Conservation (phyloP, 257 asterid genomes). For the Hygrophila difformis region DNA sequence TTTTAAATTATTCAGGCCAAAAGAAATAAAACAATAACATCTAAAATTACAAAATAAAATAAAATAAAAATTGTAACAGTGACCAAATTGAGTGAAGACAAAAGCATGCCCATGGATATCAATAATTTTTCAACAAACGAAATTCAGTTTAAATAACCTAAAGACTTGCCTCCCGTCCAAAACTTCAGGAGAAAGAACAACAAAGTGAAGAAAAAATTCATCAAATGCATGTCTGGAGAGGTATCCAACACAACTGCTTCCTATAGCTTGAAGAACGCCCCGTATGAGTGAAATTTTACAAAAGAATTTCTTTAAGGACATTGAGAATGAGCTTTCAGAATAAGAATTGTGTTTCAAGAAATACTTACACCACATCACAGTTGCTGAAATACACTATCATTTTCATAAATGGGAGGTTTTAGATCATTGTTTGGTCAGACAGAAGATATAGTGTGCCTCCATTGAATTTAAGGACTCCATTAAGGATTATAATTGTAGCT, state of each 20-base stretch:
- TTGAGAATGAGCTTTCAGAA: conserved; percentile 14
- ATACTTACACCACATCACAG: conserved; percentile 97
- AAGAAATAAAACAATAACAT: too few species aligned
- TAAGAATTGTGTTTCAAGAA: too few species aligned
- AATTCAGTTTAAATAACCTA: conserved; percentile 6
- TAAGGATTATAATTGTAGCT: conserved; percentile 94
- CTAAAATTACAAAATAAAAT: too few species aligned
- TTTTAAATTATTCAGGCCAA: too few species aligned
- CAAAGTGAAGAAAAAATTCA: conserved; percentile 96
- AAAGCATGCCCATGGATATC: conserved; percentile 10
- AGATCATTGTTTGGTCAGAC: conserved; percentile 91
- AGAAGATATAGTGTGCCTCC: conserved; percentile 97
- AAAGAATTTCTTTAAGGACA: conserved; percentile 4
- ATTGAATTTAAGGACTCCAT: conserved; percentile 93
- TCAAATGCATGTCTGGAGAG: conserved; percentile 95
- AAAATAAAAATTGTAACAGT: too few species aligned
- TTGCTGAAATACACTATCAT: conserved; percentile 80
- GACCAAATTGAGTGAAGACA: conserved; percentile 9
- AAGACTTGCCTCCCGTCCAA: conserved; percentile 65
- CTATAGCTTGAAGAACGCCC: conserved; percentile 99
- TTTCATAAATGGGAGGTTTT: conserved; percentile 94
- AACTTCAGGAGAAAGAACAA: conserved; percentile 85
- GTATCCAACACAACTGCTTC: conserved; percentile 99
- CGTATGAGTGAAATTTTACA: conserved; percentile 17
- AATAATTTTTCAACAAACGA: background rate